Evolutionary conservation across 2,329 filamentous ascomycete species (phyloP), one percentile per base, ranked within the genome.

Genomic region (Fulvia fulva): DNA sequence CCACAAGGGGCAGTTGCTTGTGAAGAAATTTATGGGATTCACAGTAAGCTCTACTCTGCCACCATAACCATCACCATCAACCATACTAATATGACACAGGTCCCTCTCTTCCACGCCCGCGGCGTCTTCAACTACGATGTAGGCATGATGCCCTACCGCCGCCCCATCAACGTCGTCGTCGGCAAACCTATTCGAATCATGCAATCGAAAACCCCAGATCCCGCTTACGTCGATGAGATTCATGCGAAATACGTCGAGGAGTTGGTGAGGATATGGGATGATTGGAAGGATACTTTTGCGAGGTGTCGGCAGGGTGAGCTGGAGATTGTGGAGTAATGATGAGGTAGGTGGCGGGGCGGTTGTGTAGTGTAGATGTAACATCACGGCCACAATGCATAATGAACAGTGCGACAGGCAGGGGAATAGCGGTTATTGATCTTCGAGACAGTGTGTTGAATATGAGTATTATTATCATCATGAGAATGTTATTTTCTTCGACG

Each of bases 51-150:
- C 47, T 19, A 12, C 5, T 26, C 45, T 26, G 7, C n/a, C 25
- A 30, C 23, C n/a, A 5, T 96, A 26, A 88, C 97, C 68, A 91
- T 56, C 32, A 12, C 49, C 4, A 85, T 92, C 78, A 91, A 91
- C 32, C 37, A 16, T 12, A 30, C 45, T 30, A 21, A 58, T 14
- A 50, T 21, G 2, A 46, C 30, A 67, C 96, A 93, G 0, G 80
- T 96, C 11, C 92, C 92, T 0, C 83, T 96, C 26, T 88, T 97
- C 67, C 91, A 96, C 73, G 92, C 91, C 2, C 80, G 92, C 30
- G 93, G 93, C 12, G 87, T 97, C 43, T 96, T 97, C 77, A 99
- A 99, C 74, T 97, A 99, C 71, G 94, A 99, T 73, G 90, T 97
- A 14, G 94, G 94, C 3, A 78, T 97, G 68, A 91, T 97, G 90